phyloP scores from a whole-genome alignment of 768 basidiomycete species.

The Hygrophorus pudorinus region DNA sequence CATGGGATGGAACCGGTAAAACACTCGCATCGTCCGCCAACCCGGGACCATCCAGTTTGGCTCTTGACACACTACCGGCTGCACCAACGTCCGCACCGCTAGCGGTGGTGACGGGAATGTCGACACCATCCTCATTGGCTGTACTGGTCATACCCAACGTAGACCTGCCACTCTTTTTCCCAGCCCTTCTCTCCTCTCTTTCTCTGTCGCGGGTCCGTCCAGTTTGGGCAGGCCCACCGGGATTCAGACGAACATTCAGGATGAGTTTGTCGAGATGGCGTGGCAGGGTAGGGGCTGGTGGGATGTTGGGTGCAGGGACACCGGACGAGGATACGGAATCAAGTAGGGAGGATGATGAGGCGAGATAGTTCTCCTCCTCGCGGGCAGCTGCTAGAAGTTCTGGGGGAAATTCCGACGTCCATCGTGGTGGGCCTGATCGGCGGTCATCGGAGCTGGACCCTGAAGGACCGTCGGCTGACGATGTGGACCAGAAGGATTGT shows the following conservation, averaged over 20 bases:
- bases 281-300: conserved; percentile 81
- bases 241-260: conserved; percentile 45
- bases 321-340: conserved; percentile 15
- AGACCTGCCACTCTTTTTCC: background rate
- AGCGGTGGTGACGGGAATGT: background rate
- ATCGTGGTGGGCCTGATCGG: conserved; percentile 23
- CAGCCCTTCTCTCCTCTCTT: conserved; percentile 18
- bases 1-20: conserved; percentile 86
- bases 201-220: conserved; percentile 13
- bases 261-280: conserved; percentile 92
- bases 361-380: conserved; percentile 75
- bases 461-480: conserved; percentile 25
- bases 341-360: conserved; percentile 25
- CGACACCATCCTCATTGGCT: background rate
- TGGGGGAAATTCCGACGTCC: conserved; percentile 74
- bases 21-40: conserved; percentile 83
- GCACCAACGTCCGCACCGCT: background rate
- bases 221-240: background rate
- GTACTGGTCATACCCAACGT: conserved; percentile 2
- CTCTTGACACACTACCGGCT: background rate
- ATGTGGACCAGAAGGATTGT: conserved; percentile 32
- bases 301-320: conserved; percentile 67
- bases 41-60: conserved; percentile 25
- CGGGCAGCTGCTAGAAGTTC: conserved; percentile 71
- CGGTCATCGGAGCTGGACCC: conserved; percentile 6